Percentiles rank a stretch among this genome's conserved stretches.
Conservation (phyloP, 371 early-diverging fungal species). For the Syncephalastrum racemosum region DNA sequence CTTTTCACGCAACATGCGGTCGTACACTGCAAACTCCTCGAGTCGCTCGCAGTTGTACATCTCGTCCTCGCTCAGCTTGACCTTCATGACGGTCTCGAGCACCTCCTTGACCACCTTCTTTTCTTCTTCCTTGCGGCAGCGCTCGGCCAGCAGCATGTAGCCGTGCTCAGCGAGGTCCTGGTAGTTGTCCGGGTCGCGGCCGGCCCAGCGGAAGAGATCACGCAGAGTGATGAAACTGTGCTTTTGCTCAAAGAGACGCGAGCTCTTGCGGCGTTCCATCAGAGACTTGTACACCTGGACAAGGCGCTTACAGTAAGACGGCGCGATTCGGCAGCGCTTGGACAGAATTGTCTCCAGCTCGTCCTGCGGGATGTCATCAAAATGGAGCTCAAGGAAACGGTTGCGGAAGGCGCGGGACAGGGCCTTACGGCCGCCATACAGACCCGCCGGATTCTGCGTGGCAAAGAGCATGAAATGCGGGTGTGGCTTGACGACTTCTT, state of each 20-base stretch:
- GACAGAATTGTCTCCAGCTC: slow-evolving; percentile 91
- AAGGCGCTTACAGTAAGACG: slow-evolving; percentile 85
- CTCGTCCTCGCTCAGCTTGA: slow-evolving; percentile 61
- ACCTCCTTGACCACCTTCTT: slow-evolving; percentile 80
- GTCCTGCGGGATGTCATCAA: slow-evolving; percentile 90
- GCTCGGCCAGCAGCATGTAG: slow-evolving; percentile 95
- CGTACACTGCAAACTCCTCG: slow-evolving; percentile 54
- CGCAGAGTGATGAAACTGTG: slow-evolving; percentile 96
- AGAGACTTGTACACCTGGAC: slow-evolving; percentile 88
- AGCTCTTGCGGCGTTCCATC: slow-evolving; percentile 76
- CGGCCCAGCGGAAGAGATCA: slow-evolving; percentile 99
- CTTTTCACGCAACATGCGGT: slow-evolving; percentile 25
- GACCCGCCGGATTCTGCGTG: slow-evolving; percentile 99
- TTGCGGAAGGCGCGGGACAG: slow-evolving; percentile 99
- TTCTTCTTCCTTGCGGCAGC: slow-evolving; percentile 86
- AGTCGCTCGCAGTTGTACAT: slow-evolving; percentile 68
- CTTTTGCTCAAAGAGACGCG: slow-evolving; percentile 91
- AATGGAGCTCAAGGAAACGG: slow-evolving; percentile 97
- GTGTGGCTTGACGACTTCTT: slow-evolving; percentile 95
- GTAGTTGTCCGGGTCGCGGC: slow-evolving; percentile 77
- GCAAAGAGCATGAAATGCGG: slow-evolving; percentile 99
- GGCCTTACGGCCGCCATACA: slow-evolving; percentile 98
- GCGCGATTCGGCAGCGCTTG: slow-evolving; percentile 84
- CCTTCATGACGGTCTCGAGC: slow-evolving; percentile 81
- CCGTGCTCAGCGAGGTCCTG: slow-evolving; percentile 91